A percentile compares a stretch with the other conserved stretches of the same genome.
Evolutionary conservation across 345 rosid species (phyloP).

Genomic region (Pistacia atlantica): DNA sequence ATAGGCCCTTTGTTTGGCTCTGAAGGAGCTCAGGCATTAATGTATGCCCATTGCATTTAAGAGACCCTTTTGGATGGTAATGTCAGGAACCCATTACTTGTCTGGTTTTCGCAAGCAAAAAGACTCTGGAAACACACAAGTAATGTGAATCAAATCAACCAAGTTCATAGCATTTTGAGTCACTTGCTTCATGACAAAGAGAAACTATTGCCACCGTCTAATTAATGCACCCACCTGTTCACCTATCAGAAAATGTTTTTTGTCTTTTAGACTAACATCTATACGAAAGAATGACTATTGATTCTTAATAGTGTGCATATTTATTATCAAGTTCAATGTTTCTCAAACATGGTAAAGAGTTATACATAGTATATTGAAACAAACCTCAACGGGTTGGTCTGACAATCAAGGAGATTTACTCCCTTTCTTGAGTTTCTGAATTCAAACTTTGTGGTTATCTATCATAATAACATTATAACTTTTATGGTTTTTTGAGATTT

Average conservation of each 20-base stretch:
- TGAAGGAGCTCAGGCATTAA: not conserved
- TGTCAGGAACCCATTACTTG: constrained; percentile 23
- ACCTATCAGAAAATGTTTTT: not conserved
- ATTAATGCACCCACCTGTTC: not conserved
- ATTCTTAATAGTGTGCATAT: not conserved
- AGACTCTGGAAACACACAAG: not conserved
- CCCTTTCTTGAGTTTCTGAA: too few species aligned
- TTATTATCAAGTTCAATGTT: too few species aligned
- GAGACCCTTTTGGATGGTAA: constrained; percentile 23
- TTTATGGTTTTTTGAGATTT: too few species aligned
- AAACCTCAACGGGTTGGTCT: too few species aligned
- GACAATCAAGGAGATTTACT: too few species aligned
- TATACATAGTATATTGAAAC: too few species aligned
- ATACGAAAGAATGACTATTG: not conserved
- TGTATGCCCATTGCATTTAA: constrained; percentile 32
- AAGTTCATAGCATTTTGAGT: constrained; percentile 1
- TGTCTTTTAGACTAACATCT: too few species aligned
- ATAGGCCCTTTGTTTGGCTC: too few species aligned
- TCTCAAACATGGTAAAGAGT: too few species aligned
- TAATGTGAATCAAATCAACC: not conserved
- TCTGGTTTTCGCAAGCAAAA: constrained; percentile 23
- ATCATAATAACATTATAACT: too few species aligned
- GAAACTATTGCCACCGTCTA: not conserved
- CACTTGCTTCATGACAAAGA: not conserved
- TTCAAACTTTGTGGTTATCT: too few species aligned